Evolutionary conservation across 805 yeast genomes (phyloP).

Genomic region (Wickerhamomyces kurtzmanii): DNA sequence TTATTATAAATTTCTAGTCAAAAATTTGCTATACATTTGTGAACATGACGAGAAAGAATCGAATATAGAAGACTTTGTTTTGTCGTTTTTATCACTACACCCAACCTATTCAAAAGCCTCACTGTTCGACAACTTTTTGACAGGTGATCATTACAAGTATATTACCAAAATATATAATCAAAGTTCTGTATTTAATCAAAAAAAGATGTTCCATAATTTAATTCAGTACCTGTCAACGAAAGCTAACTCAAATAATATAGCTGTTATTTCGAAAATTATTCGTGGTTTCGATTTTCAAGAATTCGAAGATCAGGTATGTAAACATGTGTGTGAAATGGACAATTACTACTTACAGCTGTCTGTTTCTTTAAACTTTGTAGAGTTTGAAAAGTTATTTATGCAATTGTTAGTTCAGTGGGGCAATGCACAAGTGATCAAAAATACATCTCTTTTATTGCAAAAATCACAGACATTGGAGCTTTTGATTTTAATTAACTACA

Average conservation of each 20-base stretch:
- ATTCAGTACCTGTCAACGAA: conserved; percentile 8
- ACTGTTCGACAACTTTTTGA: conserved; percentile 9
- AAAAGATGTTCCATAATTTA: conserved; percentile 9
- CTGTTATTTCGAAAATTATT: conserved; percentile 6
- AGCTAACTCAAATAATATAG: conserved; percentile 3
- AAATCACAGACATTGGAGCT: conserved; percentile 37
- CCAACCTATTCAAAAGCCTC: conserved; percentile 12
- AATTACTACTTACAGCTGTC: conserved; percentile 8
- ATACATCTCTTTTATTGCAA: conserved; percentile 33
- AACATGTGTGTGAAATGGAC: conserved; percentile 2
- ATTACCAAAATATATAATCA: neutral
- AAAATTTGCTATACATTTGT: conserved; percentile 9
- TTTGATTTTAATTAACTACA: conserved; percentile 22
- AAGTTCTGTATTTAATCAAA: conserved; percentile 9
- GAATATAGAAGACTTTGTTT: conserved; percentile 5
- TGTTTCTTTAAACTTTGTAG: conserved; percentile 3
- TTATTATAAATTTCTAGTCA: conserved; percentile 6
- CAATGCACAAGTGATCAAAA: conserved; percentile 23
- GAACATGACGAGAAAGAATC: neutral
- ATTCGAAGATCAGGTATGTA: conserved; percentile 5
- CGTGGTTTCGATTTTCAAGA: conserved; percentile 1
- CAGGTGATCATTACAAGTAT: conserved; percentile 2
- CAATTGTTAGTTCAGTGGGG: conserved; percentile 23
- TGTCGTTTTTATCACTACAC: conserved; percentile 13
- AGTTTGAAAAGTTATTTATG: conserved; percentile 1